A percentile compares a stretch with the other conserved stretches of the same genome.
Conservation (phyloP, 225 moss, liverwort and hornwort species). For the Polytrichum commune region DNA sequence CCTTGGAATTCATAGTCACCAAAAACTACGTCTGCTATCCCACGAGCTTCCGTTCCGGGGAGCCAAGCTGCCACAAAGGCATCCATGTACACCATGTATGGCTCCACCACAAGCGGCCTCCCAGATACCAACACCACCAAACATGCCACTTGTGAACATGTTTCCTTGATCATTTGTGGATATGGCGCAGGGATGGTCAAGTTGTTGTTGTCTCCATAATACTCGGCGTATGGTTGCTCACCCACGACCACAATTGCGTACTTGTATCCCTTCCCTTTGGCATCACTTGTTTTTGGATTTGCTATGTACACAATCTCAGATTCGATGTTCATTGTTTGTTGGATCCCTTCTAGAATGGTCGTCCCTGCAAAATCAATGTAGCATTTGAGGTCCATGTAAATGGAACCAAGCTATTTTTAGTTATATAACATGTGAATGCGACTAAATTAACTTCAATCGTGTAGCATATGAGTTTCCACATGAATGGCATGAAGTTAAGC, state of each 20-base stretch:
- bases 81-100: conserved; percentile 13
- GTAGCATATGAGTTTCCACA: too few relatives aligned
- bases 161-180: conserved; percentile 24
- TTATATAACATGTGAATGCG: too few relatives aligned
- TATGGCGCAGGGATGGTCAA: conserved; percentile 32
- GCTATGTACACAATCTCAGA: conserved; percentile 27
- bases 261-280: conserved; percentile 11
- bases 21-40: conserved; percentile 36
- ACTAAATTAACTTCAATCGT: too few relatives aligned
- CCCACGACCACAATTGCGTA: conserved; percentile 54
- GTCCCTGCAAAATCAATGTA: conserved; percentile 10
- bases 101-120: conserved; percentile 30
- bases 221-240: conserved; percentile 39
- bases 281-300: conserved; percentile 13
- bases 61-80: conserved; percentile 53
- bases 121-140: conserved; percentile 35
- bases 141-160: conserved; percentile 32
- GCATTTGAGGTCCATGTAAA: neutral
- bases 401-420: too few relatives aligned
- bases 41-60: conserved; percentile 41
- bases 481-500: too few relatives aligned
- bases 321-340: conserved; percentile 10
- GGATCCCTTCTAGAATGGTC: conserved; percentile 41
- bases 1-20: conserved; percentile 53
- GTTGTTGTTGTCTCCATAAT: conserved; percentile 36